phyloP scores from a whole-genome alignment of 1,139 yeast genomes.

The Kurtzmaniella quercitrusa region DNA sequence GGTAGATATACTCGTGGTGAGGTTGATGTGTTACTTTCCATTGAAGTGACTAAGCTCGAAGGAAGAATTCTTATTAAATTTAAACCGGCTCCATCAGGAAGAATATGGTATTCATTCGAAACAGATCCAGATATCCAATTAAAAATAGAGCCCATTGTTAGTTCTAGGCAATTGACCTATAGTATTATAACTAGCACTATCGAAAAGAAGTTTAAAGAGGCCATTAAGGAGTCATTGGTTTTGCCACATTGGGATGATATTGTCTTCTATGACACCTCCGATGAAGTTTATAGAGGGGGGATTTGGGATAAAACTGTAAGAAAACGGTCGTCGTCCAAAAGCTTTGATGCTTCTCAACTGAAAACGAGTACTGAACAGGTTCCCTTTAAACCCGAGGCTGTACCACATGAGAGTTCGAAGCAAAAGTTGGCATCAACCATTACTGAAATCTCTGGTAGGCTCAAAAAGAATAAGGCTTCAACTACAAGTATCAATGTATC shows the following conservation, averaged over 20 bases:
- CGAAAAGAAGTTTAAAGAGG: slow-evolving; percentile 74
- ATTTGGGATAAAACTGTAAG: slow-evolving; percentile 64
- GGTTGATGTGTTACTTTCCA: slow-evolving; percentile 70
- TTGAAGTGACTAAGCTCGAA: slow-evolving; percentile 60
- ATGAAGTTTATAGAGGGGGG: slow-evolving; percentile 83
- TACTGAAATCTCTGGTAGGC: slow-evolving; percentile 31
- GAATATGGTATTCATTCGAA: slow-evolving; percentile 89
- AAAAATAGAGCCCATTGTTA: slow-evolving; percentile 81
- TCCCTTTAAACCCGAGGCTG: slow-evolving; percentile 1
- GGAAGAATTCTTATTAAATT: slow-evolving; percentile 69
- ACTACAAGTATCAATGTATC: slow-evolving; percentile 25
- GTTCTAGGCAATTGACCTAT: slow-evolving; percentile 76
- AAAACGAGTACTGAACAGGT: background rate
- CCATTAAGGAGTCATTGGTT: slow-evolving; percentile 74
- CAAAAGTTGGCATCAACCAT: slow-evolving; percentile 22
- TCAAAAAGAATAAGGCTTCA: slow-evolving; percentile 27
- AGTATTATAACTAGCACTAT: slow-evolving; percentile 75
- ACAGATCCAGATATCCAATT: slow-evolving; percentile 71
- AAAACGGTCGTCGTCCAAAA: slow-evolving; percentile 6
- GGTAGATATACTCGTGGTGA: slow-evolving; percentile 68
- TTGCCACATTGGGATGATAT: slow-evolving; percentile 87
- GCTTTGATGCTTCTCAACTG: slow-evolving; percentile 3
- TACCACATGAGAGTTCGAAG: slow-evolving; percentile 7
- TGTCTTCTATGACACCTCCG: slow-evolving; percentile 59
- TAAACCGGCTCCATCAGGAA: slow-evolving; percentile 86